Percentiles rank a stretch among this genome's conserved stretches.
These are phyloP conservation scores for Xylariales sp. DNA, from an alignment of 2,329 filamentous ascomycete genomes.

Conservation along the genomic window DNA sequence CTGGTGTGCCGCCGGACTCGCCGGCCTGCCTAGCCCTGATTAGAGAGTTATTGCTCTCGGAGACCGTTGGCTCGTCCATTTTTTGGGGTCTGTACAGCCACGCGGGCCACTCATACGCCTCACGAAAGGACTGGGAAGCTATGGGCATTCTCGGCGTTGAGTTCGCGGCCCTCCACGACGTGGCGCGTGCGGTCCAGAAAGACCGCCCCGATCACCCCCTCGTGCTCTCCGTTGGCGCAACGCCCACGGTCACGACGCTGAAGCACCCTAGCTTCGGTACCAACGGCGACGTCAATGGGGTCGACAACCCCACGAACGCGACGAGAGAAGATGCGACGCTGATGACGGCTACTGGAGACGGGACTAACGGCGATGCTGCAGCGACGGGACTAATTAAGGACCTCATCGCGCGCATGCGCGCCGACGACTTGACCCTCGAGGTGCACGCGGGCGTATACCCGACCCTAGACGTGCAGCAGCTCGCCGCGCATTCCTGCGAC, in stretches of 20 bases:
- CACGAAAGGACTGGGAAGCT: constrained; percentile 65
- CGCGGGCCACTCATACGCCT: constrained; percentile 76
- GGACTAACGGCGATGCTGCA: constrained; percentile 1
- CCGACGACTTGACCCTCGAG: constrained; percentile 65
- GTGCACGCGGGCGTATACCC: constrained; percentile 83
- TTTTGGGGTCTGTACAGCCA: constrained; percentile 79
- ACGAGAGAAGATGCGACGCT: constrained; percentile 17
- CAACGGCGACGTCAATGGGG: not conserved
- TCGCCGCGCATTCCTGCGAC: constrained; percentile 73
- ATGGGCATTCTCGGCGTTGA: constrained; percentile 62
- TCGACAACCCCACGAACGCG: constrained; percentile 41
- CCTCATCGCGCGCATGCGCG: constrained; percentile 54
- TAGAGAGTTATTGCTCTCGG: constrained; percentile 55
- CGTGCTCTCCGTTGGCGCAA: constrained; percentile 78
- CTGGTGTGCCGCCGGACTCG: constrained; percentile 69
- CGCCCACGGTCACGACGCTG: constrained; percentile 76
- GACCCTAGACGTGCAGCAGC: constrained; percentile 80
- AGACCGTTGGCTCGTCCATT: constrained; percentile 52
- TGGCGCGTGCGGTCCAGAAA: constrained; percentile 53
- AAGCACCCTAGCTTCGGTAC: constrained; percentile 61
- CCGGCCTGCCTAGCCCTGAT: constrained; percentile 60
- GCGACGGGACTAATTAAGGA: constrained; percentile 53
- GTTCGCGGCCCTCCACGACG: constrained; percentile 64
- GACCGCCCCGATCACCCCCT: constrained; percentile 50
- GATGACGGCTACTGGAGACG: constrained; percentile 44